These are phyloP conservation scores for Tricholoma sp. DNA, from an alignment of 768 basidiomycete genomes.

Conservation along the genomic window DNA sequence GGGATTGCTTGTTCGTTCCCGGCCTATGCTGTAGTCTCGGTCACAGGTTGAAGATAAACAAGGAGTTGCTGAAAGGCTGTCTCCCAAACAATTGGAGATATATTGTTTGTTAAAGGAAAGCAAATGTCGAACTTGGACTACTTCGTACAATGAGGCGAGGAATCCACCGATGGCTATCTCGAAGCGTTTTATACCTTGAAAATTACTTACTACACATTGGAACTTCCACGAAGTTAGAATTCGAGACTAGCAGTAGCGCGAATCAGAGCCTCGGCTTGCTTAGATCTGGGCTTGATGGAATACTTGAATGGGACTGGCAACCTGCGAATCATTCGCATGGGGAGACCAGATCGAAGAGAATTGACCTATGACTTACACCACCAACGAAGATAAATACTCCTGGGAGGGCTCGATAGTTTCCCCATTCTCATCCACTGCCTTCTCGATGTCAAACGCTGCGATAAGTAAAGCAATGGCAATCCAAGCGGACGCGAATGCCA, in stretches of 20 bases:
- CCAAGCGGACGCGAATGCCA: conserved; percentile 1
- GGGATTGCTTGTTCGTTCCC: too few relatives aligned
- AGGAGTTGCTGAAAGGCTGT: neutral
- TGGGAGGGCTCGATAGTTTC: neutral
- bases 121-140: neutral
- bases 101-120: neutral
- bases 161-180: neutral
- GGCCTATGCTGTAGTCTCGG: neutral
- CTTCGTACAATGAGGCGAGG: neutral
- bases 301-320: conserved; percentile 9
- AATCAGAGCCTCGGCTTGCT: neutral
- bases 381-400: neutral
- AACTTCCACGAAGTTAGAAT: neutral
- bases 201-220: neutral
- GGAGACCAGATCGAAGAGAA: neutral
- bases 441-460: neutral
- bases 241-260: neutral
- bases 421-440: conserved; percentile 1
- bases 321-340: neutral
- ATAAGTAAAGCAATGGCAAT: neutral
- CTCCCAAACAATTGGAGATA: neutral
- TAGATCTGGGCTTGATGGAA: conserved; percentile 10
- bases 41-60: neutral
- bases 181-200: neutral
- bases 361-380: neutral